Conservation (phyloP, 805 yeast species). For the Monosporozyma unispora region DNA sequence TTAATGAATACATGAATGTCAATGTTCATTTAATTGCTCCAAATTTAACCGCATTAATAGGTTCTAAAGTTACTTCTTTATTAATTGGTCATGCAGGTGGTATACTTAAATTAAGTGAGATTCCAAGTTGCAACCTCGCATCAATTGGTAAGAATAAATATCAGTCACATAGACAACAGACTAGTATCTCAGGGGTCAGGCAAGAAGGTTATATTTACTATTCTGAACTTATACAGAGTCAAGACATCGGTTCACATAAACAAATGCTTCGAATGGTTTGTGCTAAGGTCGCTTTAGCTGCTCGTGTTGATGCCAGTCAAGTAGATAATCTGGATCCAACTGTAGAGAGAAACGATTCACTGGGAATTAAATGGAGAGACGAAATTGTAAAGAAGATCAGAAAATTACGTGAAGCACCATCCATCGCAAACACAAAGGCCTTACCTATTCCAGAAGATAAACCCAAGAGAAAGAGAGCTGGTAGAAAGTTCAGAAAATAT, state of each 20-base stretch:
- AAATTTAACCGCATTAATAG: conserved; percentile 63
- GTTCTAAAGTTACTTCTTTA: conserved; percentile 65
- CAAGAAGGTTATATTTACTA: conserved; percentile 65
- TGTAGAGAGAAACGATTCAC: conserved; percentile 34
- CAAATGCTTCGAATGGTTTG: conserved; percentile 73
- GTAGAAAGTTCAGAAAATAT: conserved; percentile 66
- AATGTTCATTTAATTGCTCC: conserved; percentile 64
- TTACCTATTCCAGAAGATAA: conserved; percentile 65
- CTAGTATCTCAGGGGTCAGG: conserved; percentile 37
- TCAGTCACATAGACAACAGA: conserved; percentile 29
- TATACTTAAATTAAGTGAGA: conserved; percentile 48
- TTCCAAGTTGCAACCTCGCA: conserved; percentile 80
- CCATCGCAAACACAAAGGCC: conserved; percentile 57
- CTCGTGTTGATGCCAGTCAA: conserved; percentile 62
- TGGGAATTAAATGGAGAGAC: conserved; percentile 49
- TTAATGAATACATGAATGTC: conserved; percentile 47
- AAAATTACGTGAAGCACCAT: conserved; percentile 73
- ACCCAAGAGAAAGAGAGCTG: conserved; percentile 79
- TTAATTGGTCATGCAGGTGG: conserved; percentile 65
- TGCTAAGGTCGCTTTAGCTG: conserved; percentile 72
- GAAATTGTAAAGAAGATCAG: conserved; percentile 60
- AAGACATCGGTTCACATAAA: conserved; percentile 49
- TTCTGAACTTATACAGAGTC: conserved; percentile 48
- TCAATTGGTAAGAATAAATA: conserved; percentile 51
- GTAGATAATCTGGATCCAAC: conserved; percentile 8